Base-by-base conservation (phyloP, 257 asterid genomes). In the Gentiana macrophylla region DNA sequence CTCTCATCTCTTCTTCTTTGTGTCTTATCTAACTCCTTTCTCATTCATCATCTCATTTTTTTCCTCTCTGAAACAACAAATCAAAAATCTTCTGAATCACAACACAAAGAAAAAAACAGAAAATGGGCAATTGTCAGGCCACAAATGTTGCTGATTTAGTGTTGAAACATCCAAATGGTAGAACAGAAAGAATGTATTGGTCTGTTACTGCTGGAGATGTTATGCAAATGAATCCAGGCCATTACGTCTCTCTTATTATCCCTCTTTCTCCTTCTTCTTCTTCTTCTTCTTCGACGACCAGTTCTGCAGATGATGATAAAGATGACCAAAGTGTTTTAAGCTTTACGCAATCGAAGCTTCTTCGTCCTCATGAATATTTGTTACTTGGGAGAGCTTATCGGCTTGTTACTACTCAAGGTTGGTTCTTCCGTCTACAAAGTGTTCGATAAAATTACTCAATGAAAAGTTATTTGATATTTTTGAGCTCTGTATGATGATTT, bases 91-190 rank as follows among this genome's bases (percentile, higher is more conserved):
- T 41, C 46, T 41, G 44, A 38, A 3, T 24, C 46, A 41, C 46
- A 41, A 41, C 10, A 41, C 10, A 41, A 7, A 38, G 44, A 38
- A 59, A 2, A 50, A 38, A 38, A 4, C 73, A 60, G 61, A 6
- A 48, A 43, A 84, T 86, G 95, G 97, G 97, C 52, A 89, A 86
- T 53, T 89, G 97, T 58, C 95, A 86, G 60, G 90, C 94, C 5
- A 87, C 86, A 33, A 94, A 86, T 58, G 97, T 95, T 4, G 95
- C 86, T 1, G 84, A 84, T 36, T 80, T 89, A 33, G 95, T 86
- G 46, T 78, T 86, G 70, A 95, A 89, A 53, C 95, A 86, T 65
- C 97, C 95, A 0, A 64, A 56, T 62, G 97, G 97, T 4, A 83
- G 69, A 41, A 72, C 76, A 49, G 95, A 86, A 57, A 77, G 93